Percentiles rank a stretch among this genome's conserved stretches.
Conservation (phyloP, 345 rosid species). For the Chamaenerion angustifolium region DNA sequence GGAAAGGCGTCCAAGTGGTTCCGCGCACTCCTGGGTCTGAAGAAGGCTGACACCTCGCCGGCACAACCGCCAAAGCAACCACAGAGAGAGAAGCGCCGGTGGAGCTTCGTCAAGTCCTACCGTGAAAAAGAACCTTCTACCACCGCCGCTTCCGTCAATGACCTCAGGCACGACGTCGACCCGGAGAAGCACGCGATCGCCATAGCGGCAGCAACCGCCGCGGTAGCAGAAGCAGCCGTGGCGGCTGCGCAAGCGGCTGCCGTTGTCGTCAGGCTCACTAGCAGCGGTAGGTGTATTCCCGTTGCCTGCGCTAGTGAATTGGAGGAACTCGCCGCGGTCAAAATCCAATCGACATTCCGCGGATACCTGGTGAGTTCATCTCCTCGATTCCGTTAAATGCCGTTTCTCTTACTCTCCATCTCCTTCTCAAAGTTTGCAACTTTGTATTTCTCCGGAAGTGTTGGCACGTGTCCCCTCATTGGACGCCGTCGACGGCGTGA, state of each 20-base stretch:
- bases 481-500: not conserved
- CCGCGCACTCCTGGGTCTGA: slow-evolving; percentile 53
- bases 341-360: slow-evolving; percentile 75
- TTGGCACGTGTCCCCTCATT: slow-evolving; percentile 7
- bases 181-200: slow-evolving; percentile 53
- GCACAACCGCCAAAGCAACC: slow-evolving; percentile 1
- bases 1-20: slow-evolving; percentile 83
- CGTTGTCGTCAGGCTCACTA: slow-evolving; percentile 53
- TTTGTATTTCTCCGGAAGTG: too few species aligned
- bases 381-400: not conserved
- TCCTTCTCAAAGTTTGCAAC: not conserved
- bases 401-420: not conserved
- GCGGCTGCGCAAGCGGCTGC: slow-evolving; percentile 75
- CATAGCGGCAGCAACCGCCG: slow-evolving; percentile 73
- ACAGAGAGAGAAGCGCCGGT: slow-evolving; percentile 48
- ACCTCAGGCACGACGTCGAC: slow-evolving; percentile 11
- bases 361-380: slow-evolving; percentile 62
- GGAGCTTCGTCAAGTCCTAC: slow-evolving; percentile 77
- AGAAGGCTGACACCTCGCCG: slow-evolving; percentile 31
- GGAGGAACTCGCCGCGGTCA: slow-evolving; percentile 42
- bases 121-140: slow-evolving; percentile 24
- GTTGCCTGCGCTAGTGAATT: slow-evolving; percentile 9
- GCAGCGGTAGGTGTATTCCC: slow-evolving; percentile 45
- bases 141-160: not conserved
- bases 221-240: slow-evolving; percentile 67